These are phyloP conservation scores for Fusarium beomiforme DNA, from an alignment of 2,329 filamentous ascomycete species.

Conservation along the genomic window DNA sequence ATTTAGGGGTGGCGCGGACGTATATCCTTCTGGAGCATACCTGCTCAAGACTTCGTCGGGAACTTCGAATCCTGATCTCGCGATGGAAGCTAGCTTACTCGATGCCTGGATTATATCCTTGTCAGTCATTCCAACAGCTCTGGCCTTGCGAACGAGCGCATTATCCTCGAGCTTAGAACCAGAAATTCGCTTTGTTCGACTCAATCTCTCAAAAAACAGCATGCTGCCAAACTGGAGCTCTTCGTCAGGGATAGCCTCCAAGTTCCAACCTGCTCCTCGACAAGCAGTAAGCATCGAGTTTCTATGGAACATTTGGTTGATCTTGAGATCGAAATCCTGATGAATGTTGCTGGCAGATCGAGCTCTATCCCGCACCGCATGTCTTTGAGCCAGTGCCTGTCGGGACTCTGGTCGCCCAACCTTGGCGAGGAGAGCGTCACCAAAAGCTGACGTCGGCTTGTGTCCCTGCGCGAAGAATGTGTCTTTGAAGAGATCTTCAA, in stretches of 20 bases:
- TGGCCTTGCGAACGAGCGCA: not conserved
- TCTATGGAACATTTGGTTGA: conserved; percentile 47
- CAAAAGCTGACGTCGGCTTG: not conserved
- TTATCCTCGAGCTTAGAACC: not conserved
- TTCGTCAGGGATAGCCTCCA: conserved; percentile 49
- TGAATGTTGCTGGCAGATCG: not conserved
- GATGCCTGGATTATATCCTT: not conserved
- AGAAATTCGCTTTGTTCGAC: not conserved
- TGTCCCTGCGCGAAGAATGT: not conserved
- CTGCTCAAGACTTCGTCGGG: not conserved
- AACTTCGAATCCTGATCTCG: not conserved
- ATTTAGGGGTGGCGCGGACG: not conserved
- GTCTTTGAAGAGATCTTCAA: conserved; percentile 36
- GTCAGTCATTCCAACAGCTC: not conserved
- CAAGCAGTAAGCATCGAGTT: conserved; percentile 48
- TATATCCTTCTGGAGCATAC: not conserved
- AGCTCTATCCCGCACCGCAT: not conserved
- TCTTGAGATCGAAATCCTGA: not conserved
- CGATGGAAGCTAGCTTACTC: not conserved
- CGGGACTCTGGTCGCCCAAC: not conserved
- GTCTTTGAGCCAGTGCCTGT: not conserved
- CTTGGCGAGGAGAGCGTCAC: not conserved
- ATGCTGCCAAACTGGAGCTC: conserved; percentile 42
- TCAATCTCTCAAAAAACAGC: conserved; percentile 17
- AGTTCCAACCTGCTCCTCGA: conserved; percentile 48